Evolutionary conservation across 2,329 filamentous ascomycete species (phyloP).

Genomic region (Sclerotinia sclerotiorum): DNA sequence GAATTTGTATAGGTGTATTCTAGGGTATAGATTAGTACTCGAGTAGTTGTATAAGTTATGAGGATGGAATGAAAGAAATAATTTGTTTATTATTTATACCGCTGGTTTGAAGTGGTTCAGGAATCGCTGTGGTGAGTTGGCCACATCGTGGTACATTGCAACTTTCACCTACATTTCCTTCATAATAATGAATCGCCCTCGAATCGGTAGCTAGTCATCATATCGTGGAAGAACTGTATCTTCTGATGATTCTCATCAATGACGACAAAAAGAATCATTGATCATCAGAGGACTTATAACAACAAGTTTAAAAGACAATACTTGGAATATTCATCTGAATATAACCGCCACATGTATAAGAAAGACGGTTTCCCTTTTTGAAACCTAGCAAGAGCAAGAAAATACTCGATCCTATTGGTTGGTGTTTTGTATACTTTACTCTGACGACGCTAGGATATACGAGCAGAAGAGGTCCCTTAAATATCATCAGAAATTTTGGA

Average conservation of each 20-base stretch:
- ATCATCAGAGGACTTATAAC: not conserved
- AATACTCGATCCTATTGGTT: too few species aligned
- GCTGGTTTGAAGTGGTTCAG: not conserved
- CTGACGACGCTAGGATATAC: not conserved
- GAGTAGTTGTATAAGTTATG: not conserved
- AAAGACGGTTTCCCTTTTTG: not conserved
- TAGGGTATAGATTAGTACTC: too few species aligned
- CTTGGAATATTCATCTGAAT: not conserved
- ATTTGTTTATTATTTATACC: not conserved
- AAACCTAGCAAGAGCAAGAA: not conserved
- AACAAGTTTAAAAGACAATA: not conserved
- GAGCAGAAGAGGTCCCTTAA: accelerated
- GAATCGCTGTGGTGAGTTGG: not conserved
- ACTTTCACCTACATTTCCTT: too few species aligned
- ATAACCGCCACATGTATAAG: not conserved
- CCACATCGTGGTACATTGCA: accelerated
- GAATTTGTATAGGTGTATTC: accelerated
- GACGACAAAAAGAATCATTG: not conserved
- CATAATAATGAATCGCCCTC: not conserved
- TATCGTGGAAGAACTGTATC: accelerated
- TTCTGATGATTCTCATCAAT: too few species aligned
- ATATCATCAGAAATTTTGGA: too few species aligned
- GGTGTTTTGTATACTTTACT: too few species aligned
- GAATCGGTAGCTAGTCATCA: not conserved
- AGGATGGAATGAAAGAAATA: not conserved